Evolutionary conservation across 1,139 yeast genomes (phyloP).

Genomic region (Kodamaea sp.): DNA sequence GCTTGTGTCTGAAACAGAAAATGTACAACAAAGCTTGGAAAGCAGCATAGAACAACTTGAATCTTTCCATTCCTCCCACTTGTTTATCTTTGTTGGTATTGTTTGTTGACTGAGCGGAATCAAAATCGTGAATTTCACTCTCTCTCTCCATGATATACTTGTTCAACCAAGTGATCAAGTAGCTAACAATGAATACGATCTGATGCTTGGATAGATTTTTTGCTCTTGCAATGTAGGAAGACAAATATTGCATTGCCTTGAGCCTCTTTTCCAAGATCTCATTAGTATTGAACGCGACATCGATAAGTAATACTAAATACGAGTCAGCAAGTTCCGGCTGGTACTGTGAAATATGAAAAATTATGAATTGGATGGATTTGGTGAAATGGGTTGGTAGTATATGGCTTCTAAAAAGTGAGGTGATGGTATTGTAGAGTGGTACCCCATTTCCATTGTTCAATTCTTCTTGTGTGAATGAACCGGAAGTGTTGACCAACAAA

Average conservation of each 20-base stretch:
- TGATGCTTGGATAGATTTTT: slow-evolving; percentile 69
- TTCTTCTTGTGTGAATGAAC: slow-evolving; percentile 52
- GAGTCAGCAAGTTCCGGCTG: slow-evolving; percentile 85
- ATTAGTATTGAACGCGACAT: slow-evolving; percentile 69
- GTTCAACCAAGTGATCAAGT: slow-evolving; percentile 80
- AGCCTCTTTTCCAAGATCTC: slow-evolving; percentile 75
- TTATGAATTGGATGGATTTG: slow-evolving; percentile 79
- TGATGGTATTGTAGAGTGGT: slow-evolving; percentile 71
- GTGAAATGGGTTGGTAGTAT: slow-evolving; percentile 92
- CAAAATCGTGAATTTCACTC: slow-evolving; percentile 64
- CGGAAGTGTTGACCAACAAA: slow-evolving; percentile 52
- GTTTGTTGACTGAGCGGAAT: slow-evolving; percentile 12
- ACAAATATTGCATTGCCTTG: slow-evolving; percentile 87
- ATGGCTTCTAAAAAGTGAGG: slow-evolving; percentile 76
- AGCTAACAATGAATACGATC: slow-evolving; percentile 74
- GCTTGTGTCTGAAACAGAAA: slow-evolving; percentile 80
- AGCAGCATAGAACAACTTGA: slow-evolving; percentile 87
- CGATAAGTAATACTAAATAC: slow-evolving; percentile 78
- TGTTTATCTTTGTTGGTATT: slow-evolving; percentile 15
- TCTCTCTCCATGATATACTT: slow-evolving; percentile 83
- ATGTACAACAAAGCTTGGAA: slow-evolving; percentile 89
- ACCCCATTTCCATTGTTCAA: slow-evolving; percentile 66
- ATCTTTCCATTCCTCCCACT: slow-evolving; percentile 70
- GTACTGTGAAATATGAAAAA: slow-evolving; percentile 81
- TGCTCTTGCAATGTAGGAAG: slow-evolving; percentile 91